Evolutionary conservation across 192 early-diverging fungal species (phyloP), one percentile per base, ranked within the genome.

Genomic region (Pilaira anomala): DNA sequence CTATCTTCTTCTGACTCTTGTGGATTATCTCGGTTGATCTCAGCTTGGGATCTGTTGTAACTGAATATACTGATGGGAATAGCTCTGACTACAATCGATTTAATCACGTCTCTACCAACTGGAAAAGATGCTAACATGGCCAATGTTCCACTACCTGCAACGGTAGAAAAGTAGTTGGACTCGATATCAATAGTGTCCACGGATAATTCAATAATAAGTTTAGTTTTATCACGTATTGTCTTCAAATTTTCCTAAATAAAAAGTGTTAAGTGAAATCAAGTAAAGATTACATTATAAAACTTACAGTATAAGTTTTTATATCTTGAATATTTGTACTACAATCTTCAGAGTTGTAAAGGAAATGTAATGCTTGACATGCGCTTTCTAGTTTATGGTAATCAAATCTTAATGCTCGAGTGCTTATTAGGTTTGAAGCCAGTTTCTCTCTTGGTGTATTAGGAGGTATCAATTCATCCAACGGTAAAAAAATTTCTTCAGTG

Each of bases 1-100:
- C 1, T 36, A 36, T 36, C 33, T 36, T 36, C 2, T 4, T 36
- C 2, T 36, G 33, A 9, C 11, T 36, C 33, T 36, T 1, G 33
- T 9, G 33, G 33, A 6, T 36, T 36, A 9, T 9, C 11, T 36
- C 4, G 33, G 33, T 36, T 36, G 6, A 36, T 36, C 11, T 36
- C 8, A 18, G 28, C 19, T 18, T 36, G 28, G 12, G 28, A 26
- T 55, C 30, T 55, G 8, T 18, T 8, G 16, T 42, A 58, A 58
- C 56, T 58, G 41, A 58, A 58, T 5, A 58, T 25, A 12, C 36
- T 58, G 2, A 58, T 42, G 14, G 56, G 56, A 58, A 58, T 58
- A 9, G 19, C 13, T 40, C 12, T 39, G 5, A 19, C 41, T 41
- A 42, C 40, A 7, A 58, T 42, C 44, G 16, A 5, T 1, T 13